phyloP scores from a whole-genome alignment of 148 eudicot species.

The Rhododendron ovatum region DNA sequence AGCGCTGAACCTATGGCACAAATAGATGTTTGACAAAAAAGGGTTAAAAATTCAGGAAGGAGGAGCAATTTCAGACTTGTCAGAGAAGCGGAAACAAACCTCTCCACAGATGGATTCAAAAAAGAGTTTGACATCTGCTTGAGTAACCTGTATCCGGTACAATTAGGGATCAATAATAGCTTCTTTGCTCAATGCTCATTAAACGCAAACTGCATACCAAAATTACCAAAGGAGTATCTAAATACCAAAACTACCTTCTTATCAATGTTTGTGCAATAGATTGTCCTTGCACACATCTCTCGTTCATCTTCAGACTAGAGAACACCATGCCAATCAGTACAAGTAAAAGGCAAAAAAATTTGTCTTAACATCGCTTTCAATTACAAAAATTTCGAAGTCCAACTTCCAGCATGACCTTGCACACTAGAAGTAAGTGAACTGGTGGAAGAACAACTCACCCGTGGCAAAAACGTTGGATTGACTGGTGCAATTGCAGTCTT shows the following conservation, averaged over 20 bases:
- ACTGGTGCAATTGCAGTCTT: constrained; percentile 87
- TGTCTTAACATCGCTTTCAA: constrained; percentile 10
- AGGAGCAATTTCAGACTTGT: constrained; percentile 5
- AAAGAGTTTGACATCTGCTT: constrained; percentile 77
- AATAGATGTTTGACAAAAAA: constrained; percentile 9
- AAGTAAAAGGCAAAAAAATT: background rate
- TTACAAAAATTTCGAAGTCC: background rate
- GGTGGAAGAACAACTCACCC: constrained; percentile 32
- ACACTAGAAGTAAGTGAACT: background rate
- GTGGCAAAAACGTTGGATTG: constrained; percentile 73
- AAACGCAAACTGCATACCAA: background rate
- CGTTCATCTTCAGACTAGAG: constrained; percentile 75
- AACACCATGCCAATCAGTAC: constrained; percentile 16
- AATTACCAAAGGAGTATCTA: background rate
- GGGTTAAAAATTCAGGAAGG: constrained; percentile 11
- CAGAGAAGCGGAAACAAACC: constrained; percentile 41
- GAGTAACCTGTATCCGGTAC: constrained; percentile 57
- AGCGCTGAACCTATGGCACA: constrained; percentile 58
- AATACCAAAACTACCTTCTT: constrained; percentile 46
- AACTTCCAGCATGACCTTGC: background rate
- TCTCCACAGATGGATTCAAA: constrained; percentile 88
- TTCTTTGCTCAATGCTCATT: constrained; percentile 3
- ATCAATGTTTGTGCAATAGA: constrained; percentile 76
- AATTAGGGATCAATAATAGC: background rate
- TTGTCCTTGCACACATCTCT: constrained; percentile 89